phyloP scores from a whole-genome alignment of 192 early-diverging fungal species.

The Kappamyces sp. region DNA sequence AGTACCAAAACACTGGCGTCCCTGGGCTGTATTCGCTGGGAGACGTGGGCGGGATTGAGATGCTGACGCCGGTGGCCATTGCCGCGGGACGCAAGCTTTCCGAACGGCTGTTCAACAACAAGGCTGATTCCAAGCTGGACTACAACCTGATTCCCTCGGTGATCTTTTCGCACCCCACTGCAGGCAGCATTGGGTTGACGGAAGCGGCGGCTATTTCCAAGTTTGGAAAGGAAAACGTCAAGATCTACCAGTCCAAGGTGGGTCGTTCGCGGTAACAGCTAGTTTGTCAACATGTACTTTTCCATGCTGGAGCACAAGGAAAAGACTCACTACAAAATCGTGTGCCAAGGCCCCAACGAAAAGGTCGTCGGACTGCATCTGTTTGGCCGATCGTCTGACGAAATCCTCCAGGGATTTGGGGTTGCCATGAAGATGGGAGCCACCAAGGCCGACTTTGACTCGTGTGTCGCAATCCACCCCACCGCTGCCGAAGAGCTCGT shows the following conservation, averaged over 20 bases:
- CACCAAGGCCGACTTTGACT: conserved; percentile 97
- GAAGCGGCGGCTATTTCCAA: conserved; percentile 70
- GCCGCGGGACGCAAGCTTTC: conserved; percentile 85
- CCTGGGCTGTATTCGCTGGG: conserved; percentile 81
- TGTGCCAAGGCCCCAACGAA: conserved; percentile 82
- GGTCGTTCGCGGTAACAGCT: conserved; percentile 8
- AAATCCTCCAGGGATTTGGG: conserved; percentile 87
- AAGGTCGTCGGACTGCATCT: conserved; percentile 95
- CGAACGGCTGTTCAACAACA: conserved; percentile 85
- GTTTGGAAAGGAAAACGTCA: conserved; percentile 73
- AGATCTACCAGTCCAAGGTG: conserved; percentile 70
- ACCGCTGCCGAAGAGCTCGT: conserved; percentile 95
- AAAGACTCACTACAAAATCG: conserved; percentile 85
- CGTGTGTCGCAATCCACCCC: conserved; percentile 93
- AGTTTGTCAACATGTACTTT: conserved; percentile 90
- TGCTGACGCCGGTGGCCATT: conserved; percentile 94
- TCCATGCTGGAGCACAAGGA: conserved; percentile 67
- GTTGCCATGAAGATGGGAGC: conserved; percentile 97
- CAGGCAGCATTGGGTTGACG: conserved; percentile 83
- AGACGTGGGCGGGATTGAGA: conserved; percentile 84
- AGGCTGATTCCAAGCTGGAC: conserved; percentile 72
- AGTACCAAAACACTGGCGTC: conserved; percentile 75
- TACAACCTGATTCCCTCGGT: conserved; percentile 93
- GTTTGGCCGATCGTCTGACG: conserved; percentile 79
- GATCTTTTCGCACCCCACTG: conserved; percentile 88